Evolutionary conservation across 2,329 filamentous ascomycete genomes (phyloP), one percentile per base, ranked within the genome.

Genomic region (Neobulgaria alba): DNA sequence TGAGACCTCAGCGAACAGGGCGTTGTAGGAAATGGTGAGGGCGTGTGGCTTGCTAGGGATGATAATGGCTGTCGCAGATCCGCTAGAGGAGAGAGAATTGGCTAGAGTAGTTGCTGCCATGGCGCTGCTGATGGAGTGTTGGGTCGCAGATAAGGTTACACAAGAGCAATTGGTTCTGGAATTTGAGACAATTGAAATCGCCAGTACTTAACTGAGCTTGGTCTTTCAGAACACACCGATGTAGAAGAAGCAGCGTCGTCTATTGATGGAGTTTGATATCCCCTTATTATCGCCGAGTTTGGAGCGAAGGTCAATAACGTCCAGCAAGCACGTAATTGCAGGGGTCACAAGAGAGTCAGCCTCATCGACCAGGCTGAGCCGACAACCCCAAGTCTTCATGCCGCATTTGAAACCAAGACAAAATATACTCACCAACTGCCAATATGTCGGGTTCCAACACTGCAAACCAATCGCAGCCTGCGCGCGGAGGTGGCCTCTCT

Each of bases 21-120:
- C 72, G 48, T 70, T 63, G 67, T 87, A 90, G 29, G 81, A 81
- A 49, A 86, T 68, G n/a, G 70, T 74, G 46, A 87, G 68, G 44
- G 79, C 65, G 5, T 62, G 57, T 5, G 77, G 68, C 49, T 75
- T 77, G 43, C 73, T 75, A 20, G 85, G 85, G 36, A 92, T 70
- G 58, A 92, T 85, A 61, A 92, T 68, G 45, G 85, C 85, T 10
- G 73, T 70, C 15, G 69, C 61, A 41, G 66, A 54, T 17, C 69
- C 69, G 45, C 64, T 62, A 30, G 64, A 59, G 15, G 72, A 69
- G 59, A 82, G 74, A 43, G 74, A 69, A 53, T 69, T 73, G 41
- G 70, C 65, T 26, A 82, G 67, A 18, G 77, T 79, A n/a, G 55
- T 58, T 33, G 54, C 53, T 38, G 52, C 48, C 52, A 57, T 58